These are phyloP conservation scores for Hanseniaspora pseudoguilliermondii DNA, from an alignment of 805 yeast species.

Conservation along the genomic window DNA sequence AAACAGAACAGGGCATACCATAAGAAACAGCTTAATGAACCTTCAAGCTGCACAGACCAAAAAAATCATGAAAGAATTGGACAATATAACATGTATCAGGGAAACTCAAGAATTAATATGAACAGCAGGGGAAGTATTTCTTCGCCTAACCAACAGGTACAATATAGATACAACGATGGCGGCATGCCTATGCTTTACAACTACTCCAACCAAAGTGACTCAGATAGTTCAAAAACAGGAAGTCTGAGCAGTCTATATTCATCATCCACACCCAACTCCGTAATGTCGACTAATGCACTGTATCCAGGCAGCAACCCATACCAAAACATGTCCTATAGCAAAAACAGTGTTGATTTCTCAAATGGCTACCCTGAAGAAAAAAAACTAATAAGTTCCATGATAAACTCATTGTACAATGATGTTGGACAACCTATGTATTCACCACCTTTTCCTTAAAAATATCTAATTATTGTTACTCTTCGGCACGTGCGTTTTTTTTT, in stretches of 20 bases:
- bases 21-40: background rate
- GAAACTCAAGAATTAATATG: background rate
- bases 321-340: background rate
- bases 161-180: background rate
- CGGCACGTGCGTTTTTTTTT: too few species aligned
- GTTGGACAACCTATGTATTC: too few species aligned
- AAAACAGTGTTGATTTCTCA: background rate
- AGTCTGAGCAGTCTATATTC: background rate
- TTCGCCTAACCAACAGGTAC: background rate
- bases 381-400: too few species aligned
- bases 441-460: too few species aligned
- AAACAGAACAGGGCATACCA: background rate
- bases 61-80: background rate
- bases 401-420: too few species aligned
- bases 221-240: background rate
- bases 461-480: too few species aligned
- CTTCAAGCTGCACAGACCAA: background rate
- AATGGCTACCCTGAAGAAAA: background rate
- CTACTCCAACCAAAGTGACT: background rate
- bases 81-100: background rate
- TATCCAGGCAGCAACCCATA: background rate
- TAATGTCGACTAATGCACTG: background rate
- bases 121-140: background rate
- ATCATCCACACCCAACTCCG: background rate
- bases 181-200: background rate